phyloP scores from a whole-genome alignment of 495 filamentous ascomycete species.

The Neurospora hispaniola region DNA sequence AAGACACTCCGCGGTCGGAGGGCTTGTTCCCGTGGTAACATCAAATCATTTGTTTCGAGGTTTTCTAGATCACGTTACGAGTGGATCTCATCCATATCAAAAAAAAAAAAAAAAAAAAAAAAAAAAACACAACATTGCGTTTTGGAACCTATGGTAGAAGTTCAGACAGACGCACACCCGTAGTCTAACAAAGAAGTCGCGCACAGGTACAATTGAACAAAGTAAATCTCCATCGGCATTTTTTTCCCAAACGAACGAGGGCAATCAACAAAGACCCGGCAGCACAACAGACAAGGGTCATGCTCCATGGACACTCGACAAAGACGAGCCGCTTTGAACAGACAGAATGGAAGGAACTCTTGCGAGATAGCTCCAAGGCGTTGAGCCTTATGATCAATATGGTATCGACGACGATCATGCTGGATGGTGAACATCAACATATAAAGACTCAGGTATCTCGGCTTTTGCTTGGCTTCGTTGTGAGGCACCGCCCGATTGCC shows the following conservation, averaged over 20 bases:
- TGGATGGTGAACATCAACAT: background rate
- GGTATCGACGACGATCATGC: background rate
- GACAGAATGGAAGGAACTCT: background rate
- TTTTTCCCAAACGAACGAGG: background rate
- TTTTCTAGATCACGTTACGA: background rate
- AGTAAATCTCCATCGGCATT: background rate
- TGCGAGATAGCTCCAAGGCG: background rate
- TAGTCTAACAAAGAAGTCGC: background rate
- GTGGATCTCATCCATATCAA: background rate
- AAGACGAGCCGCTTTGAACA: background rate
- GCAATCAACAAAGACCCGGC: background rate
- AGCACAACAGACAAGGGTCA: background rate
- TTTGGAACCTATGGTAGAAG: background rate
- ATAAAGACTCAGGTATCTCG: background rate
- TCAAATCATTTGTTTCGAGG: background rate
- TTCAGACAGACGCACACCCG: background rate
- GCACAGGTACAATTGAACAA: background rate
- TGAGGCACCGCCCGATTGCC: background rate
- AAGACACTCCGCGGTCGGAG: background rate
- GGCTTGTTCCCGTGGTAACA: background rate
- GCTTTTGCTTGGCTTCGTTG: background rate
- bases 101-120: too few species aligned
- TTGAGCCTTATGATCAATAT: background rate
- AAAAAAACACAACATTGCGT: too few species aligned
- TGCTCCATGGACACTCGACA: background rate